A percentile compares a stretch with the other conserved stretches of the same genome.
Evolutionary conservation across 352 stramenopile species (phyloP).

Genomic region (Globisporangium ultimum): DNA sequence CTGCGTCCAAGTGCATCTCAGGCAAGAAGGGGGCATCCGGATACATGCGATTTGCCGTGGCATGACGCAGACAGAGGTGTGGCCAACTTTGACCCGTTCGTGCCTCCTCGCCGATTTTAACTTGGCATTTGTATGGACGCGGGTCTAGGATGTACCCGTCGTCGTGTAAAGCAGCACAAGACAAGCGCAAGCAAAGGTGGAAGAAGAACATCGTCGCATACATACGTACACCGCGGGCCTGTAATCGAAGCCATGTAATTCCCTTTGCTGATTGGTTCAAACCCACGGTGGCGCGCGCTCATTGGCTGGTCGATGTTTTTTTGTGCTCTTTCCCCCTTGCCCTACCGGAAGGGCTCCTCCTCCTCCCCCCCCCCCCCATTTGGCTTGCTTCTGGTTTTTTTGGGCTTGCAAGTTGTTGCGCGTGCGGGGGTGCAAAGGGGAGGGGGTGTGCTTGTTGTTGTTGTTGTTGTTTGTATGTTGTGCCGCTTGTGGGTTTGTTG

Average conservation of each 20-base stretch:
- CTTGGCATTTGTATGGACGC: constrained; percentile 7
- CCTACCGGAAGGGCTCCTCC: constrained; percentile 11
- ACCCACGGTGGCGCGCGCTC: neutral
- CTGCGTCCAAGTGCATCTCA: too few relatives aligned
- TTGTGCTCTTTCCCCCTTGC: constrained; percentile 16
- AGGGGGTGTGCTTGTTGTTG: too few relatives aligned
- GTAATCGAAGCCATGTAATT: neutral
- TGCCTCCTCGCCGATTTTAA: neutral
- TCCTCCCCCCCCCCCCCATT: constrained; percentile 12
- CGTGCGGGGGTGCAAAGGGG: neutral
- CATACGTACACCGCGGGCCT: constrained; percentile 2
- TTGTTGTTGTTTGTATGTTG: constrained; percentile 3
- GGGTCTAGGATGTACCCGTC: constrained; percentile 6
- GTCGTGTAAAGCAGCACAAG: constrained; percentile 1
- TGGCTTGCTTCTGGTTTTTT: constrained; percentile 11
- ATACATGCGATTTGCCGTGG: too few relatives aligned
- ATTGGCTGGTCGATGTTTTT: constrained; percentile 22
- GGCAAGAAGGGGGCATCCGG: too few relatives aligned
- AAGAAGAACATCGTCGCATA: constrained; percentile 19
- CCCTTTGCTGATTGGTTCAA: constrained; percentile 12
- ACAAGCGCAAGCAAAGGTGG: constrained; percentile 12
- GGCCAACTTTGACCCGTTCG: neutral
- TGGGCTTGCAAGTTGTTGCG: neutral
- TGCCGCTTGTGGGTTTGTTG: neutral
- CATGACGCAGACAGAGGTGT: too few relatives aligned